phyloP scores from a whole-genome alignment of 129 eudicot species.

The Apium graveolens region DNA sequence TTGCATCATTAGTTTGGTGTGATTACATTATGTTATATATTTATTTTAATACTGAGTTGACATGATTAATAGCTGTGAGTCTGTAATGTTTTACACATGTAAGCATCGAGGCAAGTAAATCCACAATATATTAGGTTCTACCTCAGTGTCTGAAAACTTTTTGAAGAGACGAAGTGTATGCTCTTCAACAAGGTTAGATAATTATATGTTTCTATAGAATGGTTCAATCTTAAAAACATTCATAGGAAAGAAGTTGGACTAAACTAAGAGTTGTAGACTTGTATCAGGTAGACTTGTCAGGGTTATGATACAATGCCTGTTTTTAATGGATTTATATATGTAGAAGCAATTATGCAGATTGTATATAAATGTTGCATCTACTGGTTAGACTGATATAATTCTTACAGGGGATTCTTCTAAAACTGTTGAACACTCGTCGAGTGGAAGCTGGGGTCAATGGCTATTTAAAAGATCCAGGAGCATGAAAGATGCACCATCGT shows the following conservation, averaged over 20 bases:
- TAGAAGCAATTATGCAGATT: neutral
- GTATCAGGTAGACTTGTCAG: neutral
- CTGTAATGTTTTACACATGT: neutral
- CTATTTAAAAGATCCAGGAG: conserved; percentile 53
- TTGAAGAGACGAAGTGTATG: neutral
- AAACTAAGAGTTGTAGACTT: neutral
- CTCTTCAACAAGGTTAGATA: neutral
- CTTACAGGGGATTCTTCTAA: conserved; percentile 35
- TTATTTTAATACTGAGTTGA: neutral
- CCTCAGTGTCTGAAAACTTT: neutral
- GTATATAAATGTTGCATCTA: neutral
- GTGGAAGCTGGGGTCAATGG: conserved; percentile 66
- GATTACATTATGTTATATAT: neutral
- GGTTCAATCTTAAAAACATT: neutral
- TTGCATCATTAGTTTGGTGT: neutral
- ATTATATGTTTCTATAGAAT: neutral
- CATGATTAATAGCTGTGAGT: neutral
- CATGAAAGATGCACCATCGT: conserved; percentile 20
- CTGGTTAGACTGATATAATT: conserved; percentile 8
- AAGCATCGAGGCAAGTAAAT: neutral
- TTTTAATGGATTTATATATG: conserved; percentile 12
- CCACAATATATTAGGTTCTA: neutral
- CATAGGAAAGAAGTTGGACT: neutral
- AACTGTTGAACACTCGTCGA: conserved; percentile 28
- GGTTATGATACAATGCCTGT: conserved; percentile 16